phyloP scores from a whole-genome alignment of 192 early-diverging fungal species.

The Dissophora ornata region DNA sequence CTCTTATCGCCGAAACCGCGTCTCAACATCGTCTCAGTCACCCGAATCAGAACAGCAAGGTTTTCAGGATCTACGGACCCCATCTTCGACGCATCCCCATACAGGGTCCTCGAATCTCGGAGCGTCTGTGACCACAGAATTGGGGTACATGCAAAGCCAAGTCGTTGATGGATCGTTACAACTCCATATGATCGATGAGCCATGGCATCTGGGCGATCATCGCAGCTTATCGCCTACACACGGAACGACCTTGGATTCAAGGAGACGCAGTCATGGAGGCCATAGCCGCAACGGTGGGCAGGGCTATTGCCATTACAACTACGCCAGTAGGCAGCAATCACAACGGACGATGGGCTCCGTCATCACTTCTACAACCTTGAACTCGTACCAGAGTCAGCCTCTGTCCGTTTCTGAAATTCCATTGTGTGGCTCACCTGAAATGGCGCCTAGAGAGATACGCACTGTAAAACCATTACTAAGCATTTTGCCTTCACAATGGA shows the following conservation, averaged over 20 bases:
- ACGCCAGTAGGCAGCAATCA: not conserved
- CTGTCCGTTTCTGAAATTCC: conserved; percentile 17
- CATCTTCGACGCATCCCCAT: no score
- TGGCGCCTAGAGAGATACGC: not conserved
- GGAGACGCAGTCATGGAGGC: not conserved
- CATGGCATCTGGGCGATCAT: not conserved
- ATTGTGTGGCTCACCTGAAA: conserved; percentile 20
- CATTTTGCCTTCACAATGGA: not conserved
- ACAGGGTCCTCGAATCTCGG: no score
- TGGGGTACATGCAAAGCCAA: not conserved
- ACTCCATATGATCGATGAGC: not conserved
- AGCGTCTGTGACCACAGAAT: not conserved
- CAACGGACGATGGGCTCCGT: not conserved
- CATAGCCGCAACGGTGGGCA: not conserved
- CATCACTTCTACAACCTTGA: not conserved
- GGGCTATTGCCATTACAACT: not conserved
- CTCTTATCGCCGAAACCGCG: no score
- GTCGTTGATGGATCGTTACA: not conserved
- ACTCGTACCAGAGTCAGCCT: conserved; percentile 7
- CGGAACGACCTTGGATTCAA: not conserved
- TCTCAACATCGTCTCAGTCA: no score
- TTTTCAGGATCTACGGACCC: no score
- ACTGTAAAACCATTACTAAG: not conserved
- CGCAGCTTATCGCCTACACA: not conserved
- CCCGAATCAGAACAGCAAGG: no score